Conservation (phyloP, 2,329 filamentous ascomycete species). For the Ceratocystis alfenasii region DNA sequence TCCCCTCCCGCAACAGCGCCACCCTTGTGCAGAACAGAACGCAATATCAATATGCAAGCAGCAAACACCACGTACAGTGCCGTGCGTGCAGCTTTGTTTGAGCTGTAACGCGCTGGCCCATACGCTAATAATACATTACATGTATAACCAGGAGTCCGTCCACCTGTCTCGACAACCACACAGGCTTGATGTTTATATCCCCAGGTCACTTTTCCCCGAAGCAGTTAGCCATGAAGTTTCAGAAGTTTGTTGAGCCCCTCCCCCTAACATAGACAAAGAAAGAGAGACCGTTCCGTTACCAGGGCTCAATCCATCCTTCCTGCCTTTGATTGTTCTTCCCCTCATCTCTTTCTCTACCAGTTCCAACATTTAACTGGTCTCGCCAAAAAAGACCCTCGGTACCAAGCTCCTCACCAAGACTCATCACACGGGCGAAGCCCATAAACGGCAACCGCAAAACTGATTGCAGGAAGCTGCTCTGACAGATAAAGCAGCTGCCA, state of each 20-base stretch:
- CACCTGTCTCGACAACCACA: not conserved
- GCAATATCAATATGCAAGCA: not conserved
- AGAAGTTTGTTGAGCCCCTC: not conserved
- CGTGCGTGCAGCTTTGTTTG: not conserved
- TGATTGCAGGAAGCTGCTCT: no score
- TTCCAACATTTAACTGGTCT: not conserved
- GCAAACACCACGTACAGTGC: not conserved
- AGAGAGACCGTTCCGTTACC: not conserved
- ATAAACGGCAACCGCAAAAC: no score
- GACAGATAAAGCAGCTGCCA: no score
- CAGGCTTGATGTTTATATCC: not conserved
- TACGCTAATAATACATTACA: not conserved
- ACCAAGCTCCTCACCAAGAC: not conserved
- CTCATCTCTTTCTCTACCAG: not conserved
- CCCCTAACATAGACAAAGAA: no score
- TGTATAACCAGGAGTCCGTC: not conserved
- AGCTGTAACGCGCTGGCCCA: not conserved
- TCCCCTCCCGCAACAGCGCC: not conserved
- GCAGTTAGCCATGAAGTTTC: constrained; percentile 4
- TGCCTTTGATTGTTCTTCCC: not conserved
- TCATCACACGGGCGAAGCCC: not conserved
- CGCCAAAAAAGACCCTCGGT: not conserved
- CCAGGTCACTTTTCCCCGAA: not conserved
- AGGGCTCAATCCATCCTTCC: not conserved
- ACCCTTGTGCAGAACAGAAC: constrained; percentile 3